phyloP scores from a whole-genome alignment of 495 filamentous ascomycete species.

The Penicillium chermesinum region DNA sequence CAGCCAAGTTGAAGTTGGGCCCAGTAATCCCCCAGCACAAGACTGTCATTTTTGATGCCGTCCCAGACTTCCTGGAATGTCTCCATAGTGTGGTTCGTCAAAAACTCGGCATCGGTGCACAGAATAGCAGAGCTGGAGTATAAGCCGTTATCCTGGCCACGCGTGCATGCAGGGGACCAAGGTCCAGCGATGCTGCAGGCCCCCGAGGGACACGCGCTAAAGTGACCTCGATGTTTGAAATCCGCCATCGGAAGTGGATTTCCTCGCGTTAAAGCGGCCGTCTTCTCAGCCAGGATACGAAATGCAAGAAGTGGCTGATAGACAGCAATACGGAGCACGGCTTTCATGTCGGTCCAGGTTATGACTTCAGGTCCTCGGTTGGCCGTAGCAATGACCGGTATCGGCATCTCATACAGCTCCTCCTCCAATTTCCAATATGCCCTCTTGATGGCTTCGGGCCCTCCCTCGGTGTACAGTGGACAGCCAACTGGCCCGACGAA shows the following conservation, averaged over 20 bases:
- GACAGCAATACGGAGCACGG: constrained; percentile 25
- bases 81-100: constrained; percentile 33
- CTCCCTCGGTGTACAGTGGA: constrained; percentile 37
- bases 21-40: constrained; percentile 54
- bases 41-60: constrained; percentile 42
- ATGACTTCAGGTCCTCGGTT: constrained; percentile 38
- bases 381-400: constrained; percentile 35
- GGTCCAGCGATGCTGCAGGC: constrained; percentile 31
- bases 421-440: constrained; percentile 38
- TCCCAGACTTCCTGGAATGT: constrained; percentile 45
- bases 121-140: constrained; percentile 52
- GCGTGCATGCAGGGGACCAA: constrained; percentile 40
- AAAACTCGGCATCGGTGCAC: constrained; percentile 54
- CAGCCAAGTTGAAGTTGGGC: constrained; percentile 51
- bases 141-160: constrained; percentile 30
- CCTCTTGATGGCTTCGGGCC: constrained; percentile 32
- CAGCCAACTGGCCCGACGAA: constrained; percentile 35
- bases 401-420: constrained; percentile 38
- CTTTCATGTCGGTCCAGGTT: constrained; percentile 39
- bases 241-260: constrained; percentile 50
- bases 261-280: constrained; percentile 50
- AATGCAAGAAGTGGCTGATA: constrained; percentile 61
- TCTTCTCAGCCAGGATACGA: constrained; percentile 46
- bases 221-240: constrained; percentile 34
- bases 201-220: constrained; percentile 34